These are phyloP conservation scores for Salvia splendens DNA, from an alignment of 257 asterid genomes.

Conservation along the genomic window DNA sequence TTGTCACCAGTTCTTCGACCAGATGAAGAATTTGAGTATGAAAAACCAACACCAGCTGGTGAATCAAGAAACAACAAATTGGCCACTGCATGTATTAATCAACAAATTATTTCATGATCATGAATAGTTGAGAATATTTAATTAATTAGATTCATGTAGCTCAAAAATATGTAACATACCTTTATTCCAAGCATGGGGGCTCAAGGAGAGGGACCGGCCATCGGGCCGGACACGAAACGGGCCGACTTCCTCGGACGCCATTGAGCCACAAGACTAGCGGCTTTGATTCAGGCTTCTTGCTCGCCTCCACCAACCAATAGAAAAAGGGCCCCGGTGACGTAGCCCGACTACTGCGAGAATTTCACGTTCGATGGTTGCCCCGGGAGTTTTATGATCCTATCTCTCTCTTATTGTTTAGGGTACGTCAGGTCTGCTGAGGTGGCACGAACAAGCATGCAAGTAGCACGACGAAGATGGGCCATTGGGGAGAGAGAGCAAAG, in stretches of 20 bases:
- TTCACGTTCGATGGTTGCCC: conserved; percentile 54
- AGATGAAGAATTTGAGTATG: conserved; percentile 55
- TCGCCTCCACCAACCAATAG: conserved; percentile 59
- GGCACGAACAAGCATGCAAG: conserved; percentile 6
- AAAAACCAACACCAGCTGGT: conserved; percentile 76
- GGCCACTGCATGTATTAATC: conserved; percentile 46
- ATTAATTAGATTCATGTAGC: not conserved
- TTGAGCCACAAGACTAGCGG: conserved; percentile 73
- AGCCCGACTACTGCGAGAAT: conserved; percentile 63
- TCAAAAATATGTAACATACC: conserved; percentile 33
- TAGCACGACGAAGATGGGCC: conserved; percentile 2
- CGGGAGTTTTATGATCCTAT: conserved; percentile 48
- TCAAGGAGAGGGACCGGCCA: conserved; percentile 46
- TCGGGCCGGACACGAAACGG: conserved; percentile 58
- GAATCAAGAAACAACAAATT: conserved; percentile 66
- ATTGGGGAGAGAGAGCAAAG: conserved; percentile 23
- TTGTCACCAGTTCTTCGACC: conserved; percentile 48
- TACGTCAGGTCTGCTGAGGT: conserved; percentile 15
- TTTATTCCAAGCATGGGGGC: conserved; percentile 57
- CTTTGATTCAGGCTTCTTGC: conserved; percentile 42
- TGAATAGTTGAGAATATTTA: not conserved
- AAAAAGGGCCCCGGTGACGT: conserved; percentile 62
- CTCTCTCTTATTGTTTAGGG: conserved; percentile 43
- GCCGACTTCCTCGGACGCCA: conserved; percentile 68
- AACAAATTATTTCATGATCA: conserved; percentile 19